phyloP scores from a whole-genome alignment of 129 eudicot species.

The Artemisia annua region DNA sequence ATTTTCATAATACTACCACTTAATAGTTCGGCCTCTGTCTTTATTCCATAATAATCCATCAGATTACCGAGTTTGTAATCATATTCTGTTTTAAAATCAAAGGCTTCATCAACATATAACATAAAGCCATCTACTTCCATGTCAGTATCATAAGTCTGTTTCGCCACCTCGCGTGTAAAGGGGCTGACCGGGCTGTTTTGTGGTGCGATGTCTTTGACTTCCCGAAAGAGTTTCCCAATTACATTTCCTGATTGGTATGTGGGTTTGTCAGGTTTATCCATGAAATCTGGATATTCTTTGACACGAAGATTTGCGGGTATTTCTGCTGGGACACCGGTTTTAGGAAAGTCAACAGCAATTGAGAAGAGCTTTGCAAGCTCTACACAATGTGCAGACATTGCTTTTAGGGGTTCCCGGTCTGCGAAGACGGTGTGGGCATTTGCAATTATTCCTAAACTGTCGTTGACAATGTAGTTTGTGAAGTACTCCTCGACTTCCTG shows the following conservation, averaged over 20 bases:
- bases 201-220: conserved; percentile 63
- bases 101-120: conserved; percentile 55
- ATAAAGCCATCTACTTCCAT: conserved; percentile 65
- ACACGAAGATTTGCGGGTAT: conserved; percentile 66
- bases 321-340: conserved; percentile 85
- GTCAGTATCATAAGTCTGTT: conserved; percentile 56
- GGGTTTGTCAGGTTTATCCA: conserved; percentile 78
- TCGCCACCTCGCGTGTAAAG: conserved; percentile 63
- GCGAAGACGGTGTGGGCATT: conserved; percentile 87
- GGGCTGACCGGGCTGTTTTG: conserved; percentile 31
- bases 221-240: conserved; percentile 79
- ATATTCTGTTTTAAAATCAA: conserved; percentile 58
- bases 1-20: conserved; percentile 78
- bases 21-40: conserved; percentile 78
- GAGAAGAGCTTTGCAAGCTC: conserved; percentile 71
- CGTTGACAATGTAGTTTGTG: conserved; percentile 74
- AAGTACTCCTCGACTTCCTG: conserved; percentile 84
- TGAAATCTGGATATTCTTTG: conserved; percentile 79
- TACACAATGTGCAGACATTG: conserved; percentile 54
- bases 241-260: conserved; percentile 59
- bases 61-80: conserved; percentile 71
- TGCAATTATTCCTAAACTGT: conserved; percentile 78
- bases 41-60: conserved; percentile 80
- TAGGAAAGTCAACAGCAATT: conserved; percentile 82
- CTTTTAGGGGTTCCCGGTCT: conserved; percentile 52